Base-by-base conservation (phyloP, 306 rosid species). In the Acacia confusa region DNA sequence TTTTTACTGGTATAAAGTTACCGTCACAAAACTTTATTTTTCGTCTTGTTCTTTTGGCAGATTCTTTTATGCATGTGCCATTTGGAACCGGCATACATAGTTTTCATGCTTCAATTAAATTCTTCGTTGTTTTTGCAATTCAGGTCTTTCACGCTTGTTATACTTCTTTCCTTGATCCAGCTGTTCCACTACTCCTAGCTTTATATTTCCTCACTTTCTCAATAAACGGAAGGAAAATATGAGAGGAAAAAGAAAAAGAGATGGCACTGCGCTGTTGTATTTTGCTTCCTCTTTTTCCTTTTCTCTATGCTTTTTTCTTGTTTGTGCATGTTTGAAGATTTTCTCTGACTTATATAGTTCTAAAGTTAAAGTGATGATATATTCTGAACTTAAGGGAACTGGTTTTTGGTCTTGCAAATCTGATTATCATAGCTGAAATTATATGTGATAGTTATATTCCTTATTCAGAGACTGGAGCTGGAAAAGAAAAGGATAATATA, bases 381-480 rank as follows among this genome's bases (percentile, higher is more conserved):
- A 17, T 73, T 70, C 58, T 50, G 58, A 72, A 75, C 27, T 72
- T 3, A 7, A 67, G 75, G 27, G 61, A n/a, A 13, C 44, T 3
- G 28, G 17, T 24, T 65, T 50, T 79, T 85, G 66, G 72, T 72
- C 38, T 77, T 83, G 47, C 36, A 45, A 8, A 70, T 79, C 12
- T 74, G 65, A 7, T 64, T 61, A 63, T 44, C 44, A 36, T 60
- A 71, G 70, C 61, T 73, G 47, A 55, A 55, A 27, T 53, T 79
- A 4, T 53, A 10, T 24, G 53, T 82, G 70, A 48, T n/a, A 17
- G 57, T 72, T 74, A 7, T 80, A 50, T 70, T 69, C 66, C 65
- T 78, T 78, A 36, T 74, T 13, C 83, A 93, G 97, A 95, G 95
- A 82, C 98, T 93, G 99, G 97, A 95, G 93, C 90, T 75, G 9